Base-by-base conservation (phyloP, 345 rosid species). In the Bretschneidera sinensis region DNA sequence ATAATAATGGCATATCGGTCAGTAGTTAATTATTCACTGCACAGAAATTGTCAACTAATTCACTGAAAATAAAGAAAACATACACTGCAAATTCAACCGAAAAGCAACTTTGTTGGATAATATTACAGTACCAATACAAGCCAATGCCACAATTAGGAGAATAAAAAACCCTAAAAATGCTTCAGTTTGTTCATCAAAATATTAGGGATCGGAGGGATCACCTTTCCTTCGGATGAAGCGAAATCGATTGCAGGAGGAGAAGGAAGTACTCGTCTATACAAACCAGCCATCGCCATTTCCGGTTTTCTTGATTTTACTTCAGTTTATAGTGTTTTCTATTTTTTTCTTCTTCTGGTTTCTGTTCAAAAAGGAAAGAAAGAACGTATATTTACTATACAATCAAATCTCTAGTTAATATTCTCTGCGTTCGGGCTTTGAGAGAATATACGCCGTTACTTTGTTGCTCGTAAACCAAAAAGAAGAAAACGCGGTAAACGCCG, bases 221-320 rank as follows among this genome's bases (percentile, higher is more conserved):
- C 97, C 88, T 85, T 90, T 31, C 97, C 92, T 73, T 85, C 83
- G 16, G 77, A 43, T 48, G 97, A 87, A 59, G 97, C 84, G 71
- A 90, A 90, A 19, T 87, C 97, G 22, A 90, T 71, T 1, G 92
- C 95, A 16, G 89, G 92, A 51, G 92, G 97, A 18, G 95, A 83
- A 10, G 87, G 80, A 25, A 90, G 95, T 11, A 68, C 54, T 2
- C 88, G 74, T 17, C 86, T 70, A 66, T 87, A 87, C 72, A 87
- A 68, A 18, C 95, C 82, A n/a, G 85, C 88, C 85, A 76, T 79
- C 11, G 86, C 85, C 85, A 86, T 86, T 61, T 24, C 61, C 57
- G 24, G 21, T 25, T 7, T 25, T 52, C 47, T 48, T 15, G 14
- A 5, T 10, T 17, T 59, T 56, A 49, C 19, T 39, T 51, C 21